Percentiles rank a stretch among this genome's conserved stretches.
Evolutionary conservation across 495 filamentous ascomycete genomes (phyloP).

Genomic region (Collariella sp.): DNA sequence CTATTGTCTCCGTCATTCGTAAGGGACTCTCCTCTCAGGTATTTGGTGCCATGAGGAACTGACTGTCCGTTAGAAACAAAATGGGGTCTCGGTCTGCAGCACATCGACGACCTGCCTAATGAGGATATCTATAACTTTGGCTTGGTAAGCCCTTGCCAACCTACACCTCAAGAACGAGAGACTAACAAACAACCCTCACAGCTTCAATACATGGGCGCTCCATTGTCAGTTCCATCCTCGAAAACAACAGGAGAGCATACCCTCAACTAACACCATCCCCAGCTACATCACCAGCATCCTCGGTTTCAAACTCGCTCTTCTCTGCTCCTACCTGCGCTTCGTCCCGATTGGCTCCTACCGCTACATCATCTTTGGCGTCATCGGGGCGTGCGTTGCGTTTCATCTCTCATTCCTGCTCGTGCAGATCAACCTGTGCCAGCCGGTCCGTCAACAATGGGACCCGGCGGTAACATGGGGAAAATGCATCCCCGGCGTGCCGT

Average conservation of each 20-base stretch:
- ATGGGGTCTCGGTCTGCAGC: slow-evolving; percentile 34
- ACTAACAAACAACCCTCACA: slow-evolving; percentile 11
- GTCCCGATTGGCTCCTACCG: slow-evolving; percentile 36
- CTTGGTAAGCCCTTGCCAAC: slow-evolving; percentile 23
- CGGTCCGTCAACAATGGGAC: slow-evolving; percentile 43
- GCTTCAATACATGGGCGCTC: slow-evolving; percentile 35
- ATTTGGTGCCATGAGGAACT: background rate
- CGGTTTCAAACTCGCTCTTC: slow-evolving; percentile 45
- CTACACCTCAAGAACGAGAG: background rate
- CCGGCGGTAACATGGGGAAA: slow-evolving; percentile 24
- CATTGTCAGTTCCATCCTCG: slow-evolving; percentile 26
- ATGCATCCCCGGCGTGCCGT: slow-evolving; percentile 36
- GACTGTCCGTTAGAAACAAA: slow-evolving; percentile 27
- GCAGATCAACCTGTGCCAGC: slow-evolving; percentile 39
- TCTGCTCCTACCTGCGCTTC: slow-evolving; percentile 44
- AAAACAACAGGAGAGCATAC: background rate
- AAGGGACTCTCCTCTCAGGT: background rate
- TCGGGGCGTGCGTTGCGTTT: slow-evolving; percentile 27
- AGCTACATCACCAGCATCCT: slow-evolving; percentile 40
- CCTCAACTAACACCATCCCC: background rate
- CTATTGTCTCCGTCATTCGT: slow-evolving; percentile 25
- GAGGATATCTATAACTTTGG: slow-evolving; percentile 34
- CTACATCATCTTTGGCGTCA: slow-evolving; percentile 25
- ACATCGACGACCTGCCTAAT: slow-evolving; percentile 25
- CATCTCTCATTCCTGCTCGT: slow-evolving; percentile 30